Evolutionary conservation across 306 rosid genomes (phyloP).

Genomic region (Heteromeles arbutifolia): DNA sequence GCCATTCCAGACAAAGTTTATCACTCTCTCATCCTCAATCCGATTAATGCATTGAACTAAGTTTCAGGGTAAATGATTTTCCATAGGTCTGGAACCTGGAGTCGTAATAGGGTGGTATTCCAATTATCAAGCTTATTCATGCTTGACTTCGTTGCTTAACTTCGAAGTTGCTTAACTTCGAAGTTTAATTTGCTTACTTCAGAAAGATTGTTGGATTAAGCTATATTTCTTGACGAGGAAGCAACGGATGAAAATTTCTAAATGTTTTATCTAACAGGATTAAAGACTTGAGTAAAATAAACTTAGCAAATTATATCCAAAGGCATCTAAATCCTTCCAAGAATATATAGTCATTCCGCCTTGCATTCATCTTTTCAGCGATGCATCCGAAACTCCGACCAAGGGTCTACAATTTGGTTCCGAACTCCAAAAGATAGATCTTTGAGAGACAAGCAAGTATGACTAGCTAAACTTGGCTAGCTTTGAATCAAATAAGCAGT

Average conservation of each 20-base stretch:
- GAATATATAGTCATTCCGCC: not conserved
- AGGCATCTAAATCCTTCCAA: not conserved
- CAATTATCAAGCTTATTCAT: not conserved
- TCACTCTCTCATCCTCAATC: not conserved
- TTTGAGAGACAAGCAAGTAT: not conserved
- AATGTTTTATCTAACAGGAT: no score
- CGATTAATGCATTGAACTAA: not conserved
- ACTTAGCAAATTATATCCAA: no score
- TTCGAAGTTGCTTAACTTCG: not conserved
- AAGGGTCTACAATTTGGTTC: not conserved
- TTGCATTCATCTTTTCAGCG: not conserved
- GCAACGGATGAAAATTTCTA: no score
- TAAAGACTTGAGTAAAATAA: no score
- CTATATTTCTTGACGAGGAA: no score
- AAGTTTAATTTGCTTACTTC: not conserved
- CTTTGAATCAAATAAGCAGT: not conserved
- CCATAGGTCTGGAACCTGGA: not conserved
- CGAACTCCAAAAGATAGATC: no score
- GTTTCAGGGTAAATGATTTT: not conserved
- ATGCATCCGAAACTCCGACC: no score
- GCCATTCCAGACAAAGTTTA: not conserved
- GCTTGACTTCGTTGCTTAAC: not conserved
- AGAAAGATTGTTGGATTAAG: not conserved
- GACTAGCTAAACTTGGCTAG: not conserved
- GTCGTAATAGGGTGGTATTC: not conserved